Percentiles rank a stretch among this genome's conserved stretches.
Evolutionary conservation across 2,329 filamentous ascomycete species (phyloP).

Genomic region (Colletotrichum incanum): DNA sequence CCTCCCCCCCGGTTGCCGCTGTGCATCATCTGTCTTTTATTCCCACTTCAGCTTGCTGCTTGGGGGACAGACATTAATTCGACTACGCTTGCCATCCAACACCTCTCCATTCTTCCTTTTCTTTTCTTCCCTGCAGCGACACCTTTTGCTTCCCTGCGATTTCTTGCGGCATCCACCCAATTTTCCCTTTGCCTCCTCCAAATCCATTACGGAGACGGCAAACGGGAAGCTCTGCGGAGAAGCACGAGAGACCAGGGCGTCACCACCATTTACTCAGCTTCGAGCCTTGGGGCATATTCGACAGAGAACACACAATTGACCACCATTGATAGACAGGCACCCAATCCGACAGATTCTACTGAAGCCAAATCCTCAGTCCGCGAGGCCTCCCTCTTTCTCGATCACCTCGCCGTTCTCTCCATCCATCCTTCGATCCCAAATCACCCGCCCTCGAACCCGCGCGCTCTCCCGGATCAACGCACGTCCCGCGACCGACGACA

Average conservation of each 20-base stretch:
- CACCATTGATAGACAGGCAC: slow-evolving; percentile 11
- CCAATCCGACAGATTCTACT: not conserved
- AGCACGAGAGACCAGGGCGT: not conserved
- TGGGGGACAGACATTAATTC: not conserved
- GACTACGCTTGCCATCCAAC: not conserved
- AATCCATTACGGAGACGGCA: not conserved
- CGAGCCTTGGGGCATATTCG: not conserved
- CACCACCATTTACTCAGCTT: slow-evolving; percentile 7
- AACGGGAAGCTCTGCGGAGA: slow-evolving; percentile 18
- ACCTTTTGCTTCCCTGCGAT: not conserved
- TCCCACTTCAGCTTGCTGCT: not conserved
- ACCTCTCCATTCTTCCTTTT: not conserved
- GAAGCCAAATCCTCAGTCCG: not conserved
- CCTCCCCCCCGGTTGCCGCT: not conserved
- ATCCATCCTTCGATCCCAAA: not conserved
- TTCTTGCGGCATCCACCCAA: not conserved
- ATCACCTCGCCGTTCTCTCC: not conserved
- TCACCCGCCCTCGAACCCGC: not conserved
- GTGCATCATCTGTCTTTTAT: not conserved
- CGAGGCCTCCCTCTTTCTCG: not conserved
- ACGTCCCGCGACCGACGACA: slow-evolving; percentile 34
- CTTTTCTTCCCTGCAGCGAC: not conserved
- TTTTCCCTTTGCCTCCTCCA: not conserved
- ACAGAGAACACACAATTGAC: not conserved
- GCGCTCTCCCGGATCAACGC: slow-evolving; percentile 27